Percentiles rank a stretch among this genome's conserved stretches.
Evolutionary conservation across 805 yeast species (phyloP).

Genomic region (Cyberlindnera euphorbiiphila): DNA sequence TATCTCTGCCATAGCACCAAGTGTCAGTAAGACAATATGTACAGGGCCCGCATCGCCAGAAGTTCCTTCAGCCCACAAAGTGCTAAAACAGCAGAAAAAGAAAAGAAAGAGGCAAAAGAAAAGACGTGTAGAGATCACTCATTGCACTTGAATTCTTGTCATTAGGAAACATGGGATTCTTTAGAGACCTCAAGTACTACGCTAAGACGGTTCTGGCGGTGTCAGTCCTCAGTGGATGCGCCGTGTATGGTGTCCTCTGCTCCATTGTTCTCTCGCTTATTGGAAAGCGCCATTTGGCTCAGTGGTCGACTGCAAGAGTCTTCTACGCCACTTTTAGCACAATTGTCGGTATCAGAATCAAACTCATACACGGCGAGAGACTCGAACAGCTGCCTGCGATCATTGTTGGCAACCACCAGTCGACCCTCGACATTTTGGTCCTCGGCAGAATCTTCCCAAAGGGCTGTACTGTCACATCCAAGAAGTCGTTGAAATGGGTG

Average conservation of each 20-base stretch:
- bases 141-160: no score
- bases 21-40: no score
- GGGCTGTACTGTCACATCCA: conserved; percentile 90
- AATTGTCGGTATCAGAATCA: conserved; percentile 65
- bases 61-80: background rate
- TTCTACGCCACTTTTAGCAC: conserved; percentile 61
- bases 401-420: conserved; percentile 84
- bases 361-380: conserved; percentile 61
- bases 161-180: conserved; percentile 7
- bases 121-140: no score
- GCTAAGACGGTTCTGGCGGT: conserved; percentile 53
- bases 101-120: no score
- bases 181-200: conserved; percentile 42
- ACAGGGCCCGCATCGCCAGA: no score
- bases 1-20: no score
- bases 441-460: conserved; percentile 83
- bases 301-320: conserved; percentile 85
- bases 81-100: no score
- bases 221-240: conserved; percentile 51
- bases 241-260: conserved; percentile 72
- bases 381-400: conserved; percentile 67
- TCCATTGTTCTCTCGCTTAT: conserved; percentile 61
- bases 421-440: conserved; percentile 77
- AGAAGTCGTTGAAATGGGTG: conserved; percentile 72
- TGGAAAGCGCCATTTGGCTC: conserved; percentile 78